Evolutionary conservation across 1,284 basidiomycete genomes (phyloP), one percentile per base, ranked within the genome.

Genomic region (Ustilago esculenta): DNA sequence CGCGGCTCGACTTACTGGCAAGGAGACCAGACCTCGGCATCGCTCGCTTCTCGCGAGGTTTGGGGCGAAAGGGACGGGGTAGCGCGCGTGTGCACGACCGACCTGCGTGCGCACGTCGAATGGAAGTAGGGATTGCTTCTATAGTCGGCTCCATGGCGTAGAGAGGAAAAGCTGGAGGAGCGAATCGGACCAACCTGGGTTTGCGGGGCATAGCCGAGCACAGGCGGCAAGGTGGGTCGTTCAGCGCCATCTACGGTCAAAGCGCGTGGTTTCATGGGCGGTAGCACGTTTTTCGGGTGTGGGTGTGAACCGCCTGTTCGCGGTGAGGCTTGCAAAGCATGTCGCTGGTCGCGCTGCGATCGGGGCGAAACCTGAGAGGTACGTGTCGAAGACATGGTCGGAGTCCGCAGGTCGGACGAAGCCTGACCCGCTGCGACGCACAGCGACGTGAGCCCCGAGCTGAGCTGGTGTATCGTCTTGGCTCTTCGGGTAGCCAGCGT

Each of bases 121-220:
- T 50, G 9, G 18, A 49, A 54, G 54, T 57, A 65, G 8, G 61
- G 61, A 25, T 46, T 65, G 45, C 33, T 48, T 24, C 48, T 30
- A 46, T 46, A 34, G n/a, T 58, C 54, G 25, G n/a, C 25, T 27
- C 32, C 33, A 12, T 54, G 41, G 15, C 54, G 60, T 14, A 42
- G 15, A 11, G 44, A 24, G 1, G 49, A 42, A n/a, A 34, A 40
- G 32, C 27, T 24, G 9, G 45, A 50, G 10, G 41, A 18, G 10
- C 61, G 61, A 14, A 65, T 39, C 4, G 61, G 61, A 21, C 61
- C 61, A 11, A 58, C 5, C 2, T 27, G 33, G 39, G 32, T 47
- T 1, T 25, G 36, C 14, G 43, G 34, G 33, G 9, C n/a, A 12
- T 43, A 15, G 23, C 32, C 48, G 14, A 47, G 39, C 41, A 65